Percentiles rank a stretch among this genome's conserved stretches.
Conservation (phyloP, 1,139 yeast genomes). For the Kazachstania sp. region DNA sequence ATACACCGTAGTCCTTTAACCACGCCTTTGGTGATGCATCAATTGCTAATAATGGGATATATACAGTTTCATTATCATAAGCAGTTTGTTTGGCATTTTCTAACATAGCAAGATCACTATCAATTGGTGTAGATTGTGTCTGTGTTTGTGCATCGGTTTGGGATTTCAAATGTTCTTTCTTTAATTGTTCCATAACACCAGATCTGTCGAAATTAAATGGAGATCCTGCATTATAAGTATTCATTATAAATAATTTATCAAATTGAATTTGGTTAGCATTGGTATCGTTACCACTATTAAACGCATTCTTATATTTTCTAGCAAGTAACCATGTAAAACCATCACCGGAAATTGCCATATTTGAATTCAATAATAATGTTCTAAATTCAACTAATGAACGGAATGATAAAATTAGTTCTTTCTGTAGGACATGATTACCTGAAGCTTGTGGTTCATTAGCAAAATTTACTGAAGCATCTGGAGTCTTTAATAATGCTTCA, state of each 20-base stretch:
- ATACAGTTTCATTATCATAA: slow-evolving; percentile 24
- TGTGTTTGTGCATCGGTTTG: slow-evolving; percentile 3
- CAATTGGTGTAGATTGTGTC: slow-evolving; percentile 4
- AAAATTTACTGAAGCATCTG: slow-evolving; percentile 30
- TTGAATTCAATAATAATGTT: slow-evolving; percentile 53
- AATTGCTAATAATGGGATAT: slow-evolving; percentile 57
- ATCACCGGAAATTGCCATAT: slow-evolving; percentile 59
- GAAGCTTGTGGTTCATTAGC: slow-evolving; percentile 34
- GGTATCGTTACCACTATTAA: slow-evolving; percentile 16
- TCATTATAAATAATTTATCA: slow-evolving; percentile 50
- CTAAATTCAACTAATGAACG: slow-evolving; percentile 64
- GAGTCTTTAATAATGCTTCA: slow-evolving; percentile 38
- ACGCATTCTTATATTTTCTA: slow-evolving; percentile 31
- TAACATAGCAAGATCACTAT: slow-evolving; percentile 9
- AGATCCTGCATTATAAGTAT: slow-evolving; percentile 69
- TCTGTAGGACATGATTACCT: slow-evolving; percentile 28
- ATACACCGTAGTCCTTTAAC: slow-evolving; percentile 65
- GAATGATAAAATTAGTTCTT: slow-evolving; percentile 47
- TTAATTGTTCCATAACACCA: slow-evolving; percentile 26
- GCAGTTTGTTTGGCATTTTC: slow-evolving; percentile 20
- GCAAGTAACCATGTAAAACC: slow-evolving; percentile 73
- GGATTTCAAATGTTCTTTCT: slow-evolving; percentile 6
- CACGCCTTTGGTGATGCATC: slow-evolving; percentile 66
- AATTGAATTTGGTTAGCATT: slow-evolving; percentile 25
- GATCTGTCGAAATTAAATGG: slow-evolving; percentile 38